phyloP scores from a whole-genome alignment of 192 early-diverging fungal species.

The Neocallimastix lanati region DNA sequence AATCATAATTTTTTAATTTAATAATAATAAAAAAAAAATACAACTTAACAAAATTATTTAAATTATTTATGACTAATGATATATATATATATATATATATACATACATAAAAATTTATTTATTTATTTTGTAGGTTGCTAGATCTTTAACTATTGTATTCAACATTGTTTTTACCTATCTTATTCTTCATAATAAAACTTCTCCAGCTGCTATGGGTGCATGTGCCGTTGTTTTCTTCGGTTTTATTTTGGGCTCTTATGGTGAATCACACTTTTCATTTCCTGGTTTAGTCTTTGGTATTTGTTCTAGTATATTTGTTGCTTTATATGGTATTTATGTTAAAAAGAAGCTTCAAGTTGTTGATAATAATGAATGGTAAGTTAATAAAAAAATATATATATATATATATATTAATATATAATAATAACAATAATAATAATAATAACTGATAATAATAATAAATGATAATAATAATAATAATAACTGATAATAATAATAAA shows the following conservation, averaged over 20 bases:
- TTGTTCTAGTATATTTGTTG: constrained; percentile 41
- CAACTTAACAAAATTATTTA: too few species aligned
- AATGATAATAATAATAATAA: too few species aligned
- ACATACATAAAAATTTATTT: too few species aligned
- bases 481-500: too few species aligned
- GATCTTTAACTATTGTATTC: constrained; percentile 46
- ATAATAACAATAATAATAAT: too few species aligned
- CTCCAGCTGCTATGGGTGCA: constrained; percentile 23
- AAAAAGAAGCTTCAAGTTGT: constrained; percentile 39
- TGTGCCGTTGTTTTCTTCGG: constrained; percentile 39
- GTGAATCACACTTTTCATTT: constrained; percentile 48
- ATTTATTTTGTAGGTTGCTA: constrained; percentile 25
- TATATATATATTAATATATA: too few species aligned
- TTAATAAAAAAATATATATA: not conserved
- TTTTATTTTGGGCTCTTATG: constrained; percentile 43
- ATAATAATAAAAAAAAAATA: too few species aligned
- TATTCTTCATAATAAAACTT: constrained; percentile 32
- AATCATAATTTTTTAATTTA: too few species aligned
- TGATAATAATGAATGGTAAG: constrained; percentile 47
- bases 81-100: too few species aligned
- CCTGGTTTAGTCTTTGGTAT: constrained; percentile 40
- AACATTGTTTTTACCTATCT: constrained; percentile 47
- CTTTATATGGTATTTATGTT: constrained; percentile 49
- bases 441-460: too few species aligned
- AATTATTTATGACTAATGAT: too few species aligned